phyloP scores from a whole-genome alignment of 495 filamentous ascomycete species.

The Talaromyces borbonicus region DNA sequence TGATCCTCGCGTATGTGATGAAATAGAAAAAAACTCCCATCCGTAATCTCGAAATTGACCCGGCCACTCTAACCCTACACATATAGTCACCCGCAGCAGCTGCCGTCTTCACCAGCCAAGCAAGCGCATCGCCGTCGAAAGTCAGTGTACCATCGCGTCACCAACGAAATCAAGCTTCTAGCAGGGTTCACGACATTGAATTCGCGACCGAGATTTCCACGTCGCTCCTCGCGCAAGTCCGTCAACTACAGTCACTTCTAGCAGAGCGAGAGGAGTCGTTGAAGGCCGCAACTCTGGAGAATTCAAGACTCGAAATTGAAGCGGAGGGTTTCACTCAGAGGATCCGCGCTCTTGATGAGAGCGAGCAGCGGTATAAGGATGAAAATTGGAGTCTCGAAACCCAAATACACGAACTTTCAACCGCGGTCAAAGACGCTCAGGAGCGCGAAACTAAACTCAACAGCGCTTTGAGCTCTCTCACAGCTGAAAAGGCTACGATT shows the following conservation, averaged over 20 bases:
- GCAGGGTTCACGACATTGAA: slow-evolving; percentile 83
- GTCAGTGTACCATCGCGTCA: slow-evolving; percentile 75
- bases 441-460: slow-evolving; percentile 74
- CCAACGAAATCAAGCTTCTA: slow-evolving; percentile 80
- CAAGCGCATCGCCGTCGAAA: slow-evolving; percentile 83
- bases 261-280: slow-evolving; percentile 80
- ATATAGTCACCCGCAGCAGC: slow-evolving; percentile 54
- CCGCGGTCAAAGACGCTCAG: slow-evolving; percentile 55
- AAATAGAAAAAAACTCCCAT: too few species aligned
- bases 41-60: too few species aligned
- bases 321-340: slow-evolving; percentile 69
- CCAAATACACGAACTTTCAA: slow-evolving; percentile 69
- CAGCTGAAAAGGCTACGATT: slow-evolving; percentile 62
- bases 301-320: slow-evolving; percentile 69
- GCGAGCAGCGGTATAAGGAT: slow-evolving; percentile 90
- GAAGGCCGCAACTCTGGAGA: slow-evolving; percentile 61
- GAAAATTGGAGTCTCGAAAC: slow-evolving; percentile 97
- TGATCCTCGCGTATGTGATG: slow-evolving; percentile 20
- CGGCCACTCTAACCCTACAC: background rate
- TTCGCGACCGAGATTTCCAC: slow-evolving; percentile 94
- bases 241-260: slow-evolving; percentile 73
- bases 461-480: slow-evolving; percentile 53
- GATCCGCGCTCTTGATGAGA: slow-evolving; percentile 75
- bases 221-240: slow-evolving; percentile 78
- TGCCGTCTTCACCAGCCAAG: slow-evolving; percentile 73